Conservation (phyloP, 352 stramenopile genomes). For the Lagenidium sp. region DNA sequence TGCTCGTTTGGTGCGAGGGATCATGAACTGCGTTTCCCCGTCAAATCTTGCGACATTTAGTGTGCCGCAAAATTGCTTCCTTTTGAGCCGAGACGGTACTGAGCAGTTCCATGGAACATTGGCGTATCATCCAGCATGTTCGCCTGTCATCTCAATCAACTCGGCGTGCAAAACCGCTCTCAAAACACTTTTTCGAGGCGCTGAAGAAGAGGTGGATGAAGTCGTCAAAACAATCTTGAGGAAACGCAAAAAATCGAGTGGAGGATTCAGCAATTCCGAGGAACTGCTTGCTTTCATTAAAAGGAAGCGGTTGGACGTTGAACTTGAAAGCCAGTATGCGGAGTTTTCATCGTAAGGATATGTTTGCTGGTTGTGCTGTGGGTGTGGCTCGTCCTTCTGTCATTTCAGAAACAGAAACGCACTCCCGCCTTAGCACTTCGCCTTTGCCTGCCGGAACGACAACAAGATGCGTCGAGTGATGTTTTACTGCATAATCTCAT, state of each 20-base stretch:
- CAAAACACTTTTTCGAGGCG: conserved; percentile 13
- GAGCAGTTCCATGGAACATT: conserved; percentile 20
- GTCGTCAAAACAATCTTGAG: conserved; percentile 7
- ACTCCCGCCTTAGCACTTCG: too few relatives aligned
- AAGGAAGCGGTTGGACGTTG: conserved; percentile 11
- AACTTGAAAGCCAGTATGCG: conserved; percentile 9
- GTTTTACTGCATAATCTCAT: too few relatives aligned
- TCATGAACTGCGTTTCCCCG: conserved; percentile 12
- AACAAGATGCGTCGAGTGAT: too few relatives aligned
- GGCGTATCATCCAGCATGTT: conserved; percentile 22
- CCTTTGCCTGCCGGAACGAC: too few relatives aligned
- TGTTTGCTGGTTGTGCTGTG: neutral
- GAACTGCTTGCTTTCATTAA: conserved; percentile 11
- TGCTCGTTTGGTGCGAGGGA: conserved; percentile 10
- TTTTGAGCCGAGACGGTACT: conserved; percentile 14
- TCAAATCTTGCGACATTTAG: conserved; percentile 7
- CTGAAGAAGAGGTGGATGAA: conserved; percentile 10
- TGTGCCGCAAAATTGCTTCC: conserved; percentile 6
- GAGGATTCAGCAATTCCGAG: conserved; percentile 10
- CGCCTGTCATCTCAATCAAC: conserved; percentile 15
- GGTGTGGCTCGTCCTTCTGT: too few relatives aligned
- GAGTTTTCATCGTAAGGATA: conserved; percentile 7
- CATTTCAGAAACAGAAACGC: too few relatives aligned
- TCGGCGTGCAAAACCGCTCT: conserved; percentile 17
- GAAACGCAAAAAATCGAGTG: conserved; percentile 8